These are phyloP conservation scores for Beauveria bassiana DNA, from an alignment of 2,329 filamentous ascomycete genomes.

Conservation along the genomic window DNA sequence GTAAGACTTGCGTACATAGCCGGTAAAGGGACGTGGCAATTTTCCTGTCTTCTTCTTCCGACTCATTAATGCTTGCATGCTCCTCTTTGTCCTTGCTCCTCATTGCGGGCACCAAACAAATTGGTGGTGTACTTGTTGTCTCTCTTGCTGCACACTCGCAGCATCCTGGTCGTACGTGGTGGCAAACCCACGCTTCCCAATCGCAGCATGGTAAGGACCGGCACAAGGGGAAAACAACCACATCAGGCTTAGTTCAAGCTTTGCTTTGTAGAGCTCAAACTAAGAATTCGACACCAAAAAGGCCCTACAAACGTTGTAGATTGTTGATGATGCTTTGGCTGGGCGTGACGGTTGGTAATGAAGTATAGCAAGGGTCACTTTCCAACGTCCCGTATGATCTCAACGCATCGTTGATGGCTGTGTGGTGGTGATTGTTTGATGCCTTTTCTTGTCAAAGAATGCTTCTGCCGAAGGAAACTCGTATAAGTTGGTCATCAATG, in stretches of 20 bases:
- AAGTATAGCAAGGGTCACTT: no score
- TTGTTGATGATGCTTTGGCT: not conserved
- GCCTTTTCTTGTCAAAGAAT: no score
- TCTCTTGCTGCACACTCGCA: not conserved
- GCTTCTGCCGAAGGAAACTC: no score
- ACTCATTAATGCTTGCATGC: not conserved
- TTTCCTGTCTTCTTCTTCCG: not conserved
- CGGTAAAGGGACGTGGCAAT: not conserved
- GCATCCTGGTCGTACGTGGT: not conserved
- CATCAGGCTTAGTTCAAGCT: not conserved
- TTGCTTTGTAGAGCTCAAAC: not conserved
- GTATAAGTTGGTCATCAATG: no score
- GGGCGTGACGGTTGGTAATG: no score
- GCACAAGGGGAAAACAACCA: not conserved
- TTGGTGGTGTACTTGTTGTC: not conserved
- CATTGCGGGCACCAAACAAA: not conserved
- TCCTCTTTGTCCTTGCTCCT: not conserved
- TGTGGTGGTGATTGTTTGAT: no score
- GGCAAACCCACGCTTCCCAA: not conserved
- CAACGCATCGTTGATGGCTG: no score
- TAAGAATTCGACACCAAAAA: not conserved
- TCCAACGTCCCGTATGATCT: no score
- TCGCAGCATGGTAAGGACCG: not conserved
- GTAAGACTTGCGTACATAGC: not conserved
- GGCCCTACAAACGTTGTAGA: not conserved